Evolutionary conservation across 225 moss, liverwort and hornwort genomes (phyloP).

Genomic region (Polytrichum commune): DNA sequence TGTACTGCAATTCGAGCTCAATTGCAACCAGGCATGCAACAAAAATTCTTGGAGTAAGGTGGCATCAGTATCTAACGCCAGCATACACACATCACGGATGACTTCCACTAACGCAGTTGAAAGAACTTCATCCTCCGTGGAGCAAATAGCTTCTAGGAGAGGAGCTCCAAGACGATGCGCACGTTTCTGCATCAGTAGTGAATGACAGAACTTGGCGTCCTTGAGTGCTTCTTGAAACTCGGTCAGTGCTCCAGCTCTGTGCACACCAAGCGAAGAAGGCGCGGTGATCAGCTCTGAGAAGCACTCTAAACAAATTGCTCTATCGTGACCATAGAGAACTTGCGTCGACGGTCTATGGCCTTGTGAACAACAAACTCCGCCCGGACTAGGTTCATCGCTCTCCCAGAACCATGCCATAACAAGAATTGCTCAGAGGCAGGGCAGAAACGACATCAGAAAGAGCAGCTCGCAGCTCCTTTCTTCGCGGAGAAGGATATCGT

Average conservation of each 20-base stretch:
- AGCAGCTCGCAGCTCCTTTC: no score
- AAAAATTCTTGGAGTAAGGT: constrained; percentile 62
- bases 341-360: constrained; percentile 35
- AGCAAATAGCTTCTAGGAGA: constrained; percentile 57
- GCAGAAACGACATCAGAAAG: no score
- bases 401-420: constrained; percentile 27
- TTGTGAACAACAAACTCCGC: constrained; percentile 19
- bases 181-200: constrained; percentile 50
- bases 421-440: background rate
- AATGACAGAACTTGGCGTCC: constrained; percentile 45
- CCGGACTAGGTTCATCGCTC: constrained; percentile 18
- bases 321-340: constrained; percentile 25
- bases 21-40: constrained; percentile 40
- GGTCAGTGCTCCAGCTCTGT: constrained; percentile 43
- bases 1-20: constrained; percentile 40
- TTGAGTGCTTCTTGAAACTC: constrained; percentile 49
- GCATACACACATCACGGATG: constrained; percentile 46
- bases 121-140: constrained; percentile 43
- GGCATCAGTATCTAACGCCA: constrained; percentile 25
- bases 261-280: constrained; percentile 51
- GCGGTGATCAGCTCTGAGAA: constrained; percentile 51
- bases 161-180: constrained; percentile 53
- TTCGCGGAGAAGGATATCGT: no score
- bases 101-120: constrained; percentile 36
- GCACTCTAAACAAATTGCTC: constrained; percentile 64